Percentiles rank a stretch among this genome's conserved stretches.
Evolutionary conservation across 148 eudicot genomes (phyloP).

Genomic region (Polygonum maritimum): DNA sequence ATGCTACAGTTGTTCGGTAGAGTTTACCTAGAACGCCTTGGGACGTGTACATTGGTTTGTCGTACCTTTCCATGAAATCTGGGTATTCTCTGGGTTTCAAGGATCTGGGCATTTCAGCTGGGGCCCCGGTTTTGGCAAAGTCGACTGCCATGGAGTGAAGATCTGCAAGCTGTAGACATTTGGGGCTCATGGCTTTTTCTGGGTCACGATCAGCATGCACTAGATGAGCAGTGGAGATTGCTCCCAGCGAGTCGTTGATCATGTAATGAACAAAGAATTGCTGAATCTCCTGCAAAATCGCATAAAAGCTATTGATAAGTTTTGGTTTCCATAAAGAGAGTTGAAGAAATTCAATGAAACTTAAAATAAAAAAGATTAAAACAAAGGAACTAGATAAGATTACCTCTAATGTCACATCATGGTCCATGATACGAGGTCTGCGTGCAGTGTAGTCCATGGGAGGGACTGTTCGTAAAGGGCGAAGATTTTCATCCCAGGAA

Average conservation of each 20-base stretch:
- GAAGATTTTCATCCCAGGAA: constrained; percentile 80
- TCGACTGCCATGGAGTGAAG: constrained; percentile 99
- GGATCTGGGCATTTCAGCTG: constrained; percentile 82
- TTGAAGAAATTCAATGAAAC: neutral
- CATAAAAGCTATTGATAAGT: neutral
- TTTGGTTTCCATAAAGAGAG: neutral
- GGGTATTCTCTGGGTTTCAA: constrained; percentile 79
- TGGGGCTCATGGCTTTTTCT: constrained; percentile 62
- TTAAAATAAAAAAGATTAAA: neutral
- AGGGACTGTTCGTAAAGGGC: constrained; percentile 54
- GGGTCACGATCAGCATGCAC: constrained; percentile 87
- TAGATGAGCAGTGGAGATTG: constrained; percentile 85
- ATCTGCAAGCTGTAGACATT: constrained; percentile 65
- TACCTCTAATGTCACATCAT: constrained; percentile 82
- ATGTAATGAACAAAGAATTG: constrained; percentile 90
- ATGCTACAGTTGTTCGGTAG: constrained; percentile 50
- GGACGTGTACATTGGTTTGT: constrained; percentile 60
- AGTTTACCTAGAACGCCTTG: constrained; percentile 68
- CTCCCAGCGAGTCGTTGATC: constrained; percentile 76
- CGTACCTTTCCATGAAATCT: constrained; percentile 89
- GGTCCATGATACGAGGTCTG: constrained; percentile 88
- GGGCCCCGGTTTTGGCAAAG: constrained; percentile 90
- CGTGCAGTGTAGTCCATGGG: constrained; percentile 97
- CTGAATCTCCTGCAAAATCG: constrained; percentile 70
- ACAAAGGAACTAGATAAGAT: neutral